phyloP scores from a whole-genome alignment of 768 basidiomycete genomes.

The Boletus tylopilopsis region DNA sequence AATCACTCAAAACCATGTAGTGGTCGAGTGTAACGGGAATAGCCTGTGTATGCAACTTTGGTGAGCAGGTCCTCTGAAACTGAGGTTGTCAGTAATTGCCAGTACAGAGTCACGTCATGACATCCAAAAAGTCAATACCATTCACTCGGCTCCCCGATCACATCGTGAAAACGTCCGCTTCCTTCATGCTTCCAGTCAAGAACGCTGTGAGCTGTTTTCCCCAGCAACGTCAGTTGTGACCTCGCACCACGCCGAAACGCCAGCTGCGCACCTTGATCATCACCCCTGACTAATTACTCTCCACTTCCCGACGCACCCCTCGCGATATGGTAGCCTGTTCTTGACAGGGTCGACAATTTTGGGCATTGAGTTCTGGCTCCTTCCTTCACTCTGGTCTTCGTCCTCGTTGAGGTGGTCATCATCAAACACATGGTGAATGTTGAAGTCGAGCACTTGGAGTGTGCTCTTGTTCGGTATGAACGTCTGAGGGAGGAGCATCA shows the following conservation, averaged over 20 bases:
- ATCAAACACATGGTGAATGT: conserved; percentile 10
- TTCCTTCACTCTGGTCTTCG: neutral
- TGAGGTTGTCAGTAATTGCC: too few species aligned
- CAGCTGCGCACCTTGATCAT: conserved; percentile 38
- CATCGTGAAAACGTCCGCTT: conserved; percentile 34
- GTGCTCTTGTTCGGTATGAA: conserved; percentile 6
- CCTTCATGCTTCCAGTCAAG: conserved; percentile 29
- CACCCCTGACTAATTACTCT: conserved; percentile 34
- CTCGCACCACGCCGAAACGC: neutral
- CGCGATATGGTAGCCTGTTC: conserved; percentile 32
- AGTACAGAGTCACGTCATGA: too few species aligned
- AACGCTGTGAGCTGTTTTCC: conserved; percentile 23
- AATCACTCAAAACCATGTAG: too few species aligned
- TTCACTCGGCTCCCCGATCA: too few species aligned
- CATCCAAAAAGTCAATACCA: too few species aligned
- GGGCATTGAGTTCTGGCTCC: neutral
- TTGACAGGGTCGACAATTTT: conserved; percentile 24
- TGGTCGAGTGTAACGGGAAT: too few species aligned
- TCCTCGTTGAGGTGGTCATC: neutral
- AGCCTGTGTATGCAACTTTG: too few species aligned
- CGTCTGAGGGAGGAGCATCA: conserved; percentile 26
- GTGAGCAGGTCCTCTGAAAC: too few species aligned
- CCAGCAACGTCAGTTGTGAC: neutral
- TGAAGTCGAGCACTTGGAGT: conserved; percentile 33
- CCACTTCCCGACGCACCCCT: conserved; percentile 18